A percentile compares a stretch with the other conserved stretches of the same genome.
Conservation (phyloP, 352 stramenopile species). For the Globisporangium carolinianum region DNA sequence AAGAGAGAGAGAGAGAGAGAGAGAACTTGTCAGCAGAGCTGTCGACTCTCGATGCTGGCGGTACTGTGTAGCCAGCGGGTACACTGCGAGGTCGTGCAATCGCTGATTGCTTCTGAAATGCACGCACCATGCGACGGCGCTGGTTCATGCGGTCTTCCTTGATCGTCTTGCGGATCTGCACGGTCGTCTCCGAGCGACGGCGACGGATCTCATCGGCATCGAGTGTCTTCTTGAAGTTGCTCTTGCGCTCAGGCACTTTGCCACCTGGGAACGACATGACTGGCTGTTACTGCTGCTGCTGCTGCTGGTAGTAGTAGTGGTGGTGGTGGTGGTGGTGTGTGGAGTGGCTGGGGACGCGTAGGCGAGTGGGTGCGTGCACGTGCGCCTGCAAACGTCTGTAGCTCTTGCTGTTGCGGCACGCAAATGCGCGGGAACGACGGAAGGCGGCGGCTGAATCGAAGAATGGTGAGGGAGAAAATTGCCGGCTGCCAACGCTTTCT, state of each 20-base stretch:
- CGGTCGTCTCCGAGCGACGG: conserved; percentile 70
- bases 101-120: conserved; percentile 7
- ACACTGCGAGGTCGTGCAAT: too few species aligned
- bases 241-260: conserved; percentile 74
- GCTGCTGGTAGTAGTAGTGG: too few species aligned
- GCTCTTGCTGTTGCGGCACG: too few species aligned
- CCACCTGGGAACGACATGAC: background rate
- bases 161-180: conserved; percentile 86
- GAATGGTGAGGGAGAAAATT: too few species aligned
- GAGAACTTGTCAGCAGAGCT: background rate
- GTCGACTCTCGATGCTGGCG: background rate
- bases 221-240: conserved; percentile 86
- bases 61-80: background rate
- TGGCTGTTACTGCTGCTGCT: too few species aligned
- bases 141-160: conserved; percentile 84
- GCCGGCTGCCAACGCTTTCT: too few species aligned
- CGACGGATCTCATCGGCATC: conserved; percentile 70
- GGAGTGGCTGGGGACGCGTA: too few species aligned
- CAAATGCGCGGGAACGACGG: too few species aligned
- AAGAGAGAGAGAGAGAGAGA: conserved; percentile 5
- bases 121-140: conserved; percentile 58
- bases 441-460: too few species aligned
- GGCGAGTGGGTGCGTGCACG: too few species aligned
- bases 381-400: too few species aligned
- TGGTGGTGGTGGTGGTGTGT: too few species aligned